These are phyloP conservation scores for Penicillium herquei DNA, from an alignment of 495 filamentous ascomycete species.

Conservation along the genomic window DNA sequence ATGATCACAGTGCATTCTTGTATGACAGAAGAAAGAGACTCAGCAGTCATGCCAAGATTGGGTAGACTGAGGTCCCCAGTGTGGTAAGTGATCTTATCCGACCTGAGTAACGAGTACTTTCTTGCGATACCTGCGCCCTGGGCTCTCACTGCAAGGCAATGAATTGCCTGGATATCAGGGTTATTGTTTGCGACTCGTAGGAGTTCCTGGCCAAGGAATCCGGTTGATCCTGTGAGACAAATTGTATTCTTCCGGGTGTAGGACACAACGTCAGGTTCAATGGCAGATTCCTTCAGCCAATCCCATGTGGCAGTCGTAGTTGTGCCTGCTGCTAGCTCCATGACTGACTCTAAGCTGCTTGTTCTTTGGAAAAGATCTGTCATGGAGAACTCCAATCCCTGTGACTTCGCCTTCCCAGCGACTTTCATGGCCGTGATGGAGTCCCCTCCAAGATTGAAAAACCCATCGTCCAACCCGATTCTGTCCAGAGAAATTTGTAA, in stretches of 20 bases:
- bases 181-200: background rate
- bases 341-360: too few relatives aligned
- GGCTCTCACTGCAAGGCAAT: background rate
- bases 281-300: background rate
- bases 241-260: background rate
- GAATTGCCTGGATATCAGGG: background rate
- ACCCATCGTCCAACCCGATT: too few relatives aligned
- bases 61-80: background rate
- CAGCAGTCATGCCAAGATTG: background rate
- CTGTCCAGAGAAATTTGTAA: too few relatives aligned
- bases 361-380: too few relatives aligned
- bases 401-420: too few relatives aligned
- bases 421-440: too few relatives aligned
- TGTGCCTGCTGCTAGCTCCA: background rate
- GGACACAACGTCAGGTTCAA: background rate
- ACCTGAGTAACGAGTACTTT: background rate
- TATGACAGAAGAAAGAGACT: background rate
- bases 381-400: too few relatives aligned
- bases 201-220: background rate
- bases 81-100: background rate
- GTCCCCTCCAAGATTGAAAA: too few relatives aligned
- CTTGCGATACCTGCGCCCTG: too few relatives aligned
- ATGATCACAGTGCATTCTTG: background rate
- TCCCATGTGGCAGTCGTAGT: background rate
- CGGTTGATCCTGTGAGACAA: background rate